A percentile compares a stretch with the other conserved stretches of the same genome.
Conservation (phyloP, 495 filamentous ascomycete genomes). For the Penicillium samsonianum region DNA sequence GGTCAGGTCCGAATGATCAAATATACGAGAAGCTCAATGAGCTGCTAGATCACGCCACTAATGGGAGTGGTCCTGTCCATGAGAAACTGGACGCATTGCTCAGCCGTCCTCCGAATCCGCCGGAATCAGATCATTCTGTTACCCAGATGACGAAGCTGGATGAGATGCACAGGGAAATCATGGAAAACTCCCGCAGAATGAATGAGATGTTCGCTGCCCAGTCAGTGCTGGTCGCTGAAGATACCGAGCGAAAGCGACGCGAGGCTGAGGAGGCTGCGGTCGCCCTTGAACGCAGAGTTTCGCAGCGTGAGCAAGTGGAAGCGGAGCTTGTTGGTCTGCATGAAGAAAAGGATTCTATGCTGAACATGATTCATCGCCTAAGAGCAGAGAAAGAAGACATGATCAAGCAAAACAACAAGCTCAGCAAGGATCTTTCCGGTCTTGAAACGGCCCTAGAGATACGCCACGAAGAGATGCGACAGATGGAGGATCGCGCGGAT, state of each 20-base stretch:
- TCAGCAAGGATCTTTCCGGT: conserved; percentile 80
- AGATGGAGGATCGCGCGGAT: conserved; percentile 86
- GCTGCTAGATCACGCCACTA: conserved; percentile 63
- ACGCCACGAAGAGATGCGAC: conserved; percentile 83
- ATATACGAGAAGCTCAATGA: conserved; percentile 47
- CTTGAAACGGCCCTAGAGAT: conserved; percentile 86
- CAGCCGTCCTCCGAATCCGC: conserved; percentile 28
- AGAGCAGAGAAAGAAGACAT: conserved; percentile 72
- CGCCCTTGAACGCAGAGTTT: conserved; percentile 73
- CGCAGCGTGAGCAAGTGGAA: conserved; percentile 79
- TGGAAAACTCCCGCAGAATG: conserved; percentile 80
- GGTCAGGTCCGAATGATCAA: conserved; percentile 52
- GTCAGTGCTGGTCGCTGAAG: conserved; percentile 73
- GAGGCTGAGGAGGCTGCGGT: conserved; percentile 80
- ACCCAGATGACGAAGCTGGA: conserved; percentile 76
- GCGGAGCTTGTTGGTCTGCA: conserved; percentile 63
- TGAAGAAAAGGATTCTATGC: conserved; percentile 64
- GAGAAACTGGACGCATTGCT: conserved; percentile 57
- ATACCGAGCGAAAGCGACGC: conserved; percentile 75
- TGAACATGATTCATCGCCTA: conserved; percentile 57
- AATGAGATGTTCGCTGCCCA: conserved; percentile 82
- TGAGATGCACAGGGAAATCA: conserved; percentile 86
- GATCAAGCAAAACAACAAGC: conserved; percentile 66
- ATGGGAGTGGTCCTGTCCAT: conserved; percentile 67
- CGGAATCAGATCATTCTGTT: conserved; percentile 44